Conservation (phyloP, 257 asterid species). For the Haberlea rhodopensis region DNA sequence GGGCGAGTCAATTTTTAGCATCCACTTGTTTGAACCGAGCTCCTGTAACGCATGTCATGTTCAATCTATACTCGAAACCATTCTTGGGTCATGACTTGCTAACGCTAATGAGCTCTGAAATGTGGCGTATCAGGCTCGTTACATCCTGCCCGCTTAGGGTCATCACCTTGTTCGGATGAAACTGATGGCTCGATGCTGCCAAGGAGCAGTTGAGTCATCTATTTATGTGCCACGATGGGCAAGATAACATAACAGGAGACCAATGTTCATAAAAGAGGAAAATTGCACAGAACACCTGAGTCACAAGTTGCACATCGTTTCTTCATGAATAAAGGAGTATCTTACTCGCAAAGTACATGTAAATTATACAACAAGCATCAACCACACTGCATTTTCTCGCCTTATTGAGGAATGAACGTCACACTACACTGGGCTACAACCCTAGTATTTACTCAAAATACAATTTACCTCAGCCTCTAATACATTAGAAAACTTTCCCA, state of each 20-base stretch:
- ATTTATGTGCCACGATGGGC: background rate
- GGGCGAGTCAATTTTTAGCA: background rate
- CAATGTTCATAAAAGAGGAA: too few species aligned
- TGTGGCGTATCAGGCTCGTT: too few species aligned
- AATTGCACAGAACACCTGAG: background rate
- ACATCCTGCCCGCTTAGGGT: background rate
- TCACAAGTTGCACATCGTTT: background rate
- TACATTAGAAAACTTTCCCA: background rate
- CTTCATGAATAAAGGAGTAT: background rate
- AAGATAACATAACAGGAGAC: background rate
- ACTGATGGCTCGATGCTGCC: background rate
- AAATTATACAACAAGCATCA: background rate
- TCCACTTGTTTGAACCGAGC: background rate
- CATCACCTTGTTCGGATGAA: background rate
- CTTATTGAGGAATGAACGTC: background rate
- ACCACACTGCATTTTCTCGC: background rate
- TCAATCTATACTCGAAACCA: too few species aligned
- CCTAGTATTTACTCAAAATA: too few species aligned
- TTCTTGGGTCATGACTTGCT: too few species aligned
- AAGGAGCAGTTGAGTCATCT: background rate
- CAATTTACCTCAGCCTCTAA: background rate
- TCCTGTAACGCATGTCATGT: too few species aligned
- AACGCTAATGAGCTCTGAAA: too few species aligned
- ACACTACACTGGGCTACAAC: background rate
- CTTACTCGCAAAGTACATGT: background rate